Percentiles rank a stretch among this genome's conserved stretches.
phyloP scores from a whole-genome alignment of 768 basidiomycete genomes.

The Boletus sensibilis region DNA sequence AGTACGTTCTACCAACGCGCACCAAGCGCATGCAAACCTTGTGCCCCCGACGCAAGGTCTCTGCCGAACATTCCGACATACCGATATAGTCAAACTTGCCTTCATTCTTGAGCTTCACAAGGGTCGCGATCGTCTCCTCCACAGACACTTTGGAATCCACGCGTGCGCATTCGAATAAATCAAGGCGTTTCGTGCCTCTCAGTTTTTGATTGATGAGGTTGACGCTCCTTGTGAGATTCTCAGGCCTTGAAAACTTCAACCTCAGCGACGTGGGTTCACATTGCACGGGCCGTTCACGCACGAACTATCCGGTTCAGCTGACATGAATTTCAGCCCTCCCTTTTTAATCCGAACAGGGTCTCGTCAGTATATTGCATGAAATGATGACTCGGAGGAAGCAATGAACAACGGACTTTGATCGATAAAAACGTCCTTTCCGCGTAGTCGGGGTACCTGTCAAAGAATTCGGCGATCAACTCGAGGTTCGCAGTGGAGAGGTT shows the following conservation, averaged over 20 bases:
- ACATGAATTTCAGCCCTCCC: constrained; percentile 4
- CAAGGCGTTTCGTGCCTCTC: constrained; percentile 52
- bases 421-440: constrained; percentile 33
- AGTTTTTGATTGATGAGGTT: constrained; percentile 42
- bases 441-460: constrained; percentile 34
- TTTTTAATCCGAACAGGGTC: not conserved
- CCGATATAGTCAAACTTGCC: constrained; percentile 51
- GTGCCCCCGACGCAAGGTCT: constrained; percentile 44
- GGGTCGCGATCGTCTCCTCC: constrained; percentile 44
- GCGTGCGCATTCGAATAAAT: constrained; percentile 56
- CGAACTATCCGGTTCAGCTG: constrained; percentile 23
- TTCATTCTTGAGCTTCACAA: constrained; percentile 36
- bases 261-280: constrained; percentile 18
- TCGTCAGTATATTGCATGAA: not conserved
- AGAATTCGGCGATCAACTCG: constrained; percentile 41
- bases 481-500: constrained; percentile 43
- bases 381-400: not conserved
- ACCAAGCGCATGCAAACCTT: constrained; percentile 8
- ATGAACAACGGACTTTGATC: constrained; percentile 33
- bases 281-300: constrained; percentile 6
- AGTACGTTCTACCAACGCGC: not conserved
- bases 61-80: constrained; percentile 48
- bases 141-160: constrained; percentile 42
- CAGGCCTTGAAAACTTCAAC: constrained; percentile 23
- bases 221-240: constrained; percentile 48